Percentiles rank a stretch among this genome's conserved stretches.
Evolutionary conservation across 2,329 filamentous ascomycete genomes (phyloP).

Genomic region (Microdochium trichocladiopsis): DNA sequence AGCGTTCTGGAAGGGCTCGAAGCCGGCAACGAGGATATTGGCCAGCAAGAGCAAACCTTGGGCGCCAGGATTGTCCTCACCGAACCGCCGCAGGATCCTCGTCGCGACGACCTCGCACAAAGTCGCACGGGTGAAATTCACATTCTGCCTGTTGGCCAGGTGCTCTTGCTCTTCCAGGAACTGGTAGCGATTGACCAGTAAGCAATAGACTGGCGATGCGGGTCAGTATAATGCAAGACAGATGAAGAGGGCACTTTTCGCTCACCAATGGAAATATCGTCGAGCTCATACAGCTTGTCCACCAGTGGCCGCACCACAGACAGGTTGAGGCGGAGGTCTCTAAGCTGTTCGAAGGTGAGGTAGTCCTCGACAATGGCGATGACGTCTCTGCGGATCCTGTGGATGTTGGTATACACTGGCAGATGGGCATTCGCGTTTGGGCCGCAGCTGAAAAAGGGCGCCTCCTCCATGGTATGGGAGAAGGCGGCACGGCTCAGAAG

Average conservation of each 20-base stretch:
- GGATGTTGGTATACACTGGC: constrained; percentile 72
- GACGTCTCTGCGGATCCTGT: constrained; percentile 60
- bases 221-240: neutral
- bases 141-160: constrained; percentile 71
- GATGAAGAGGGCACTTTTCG: constrained; percentile 1
- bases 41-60: constrained; percentile 66
- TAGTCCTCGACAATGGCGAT: constrained; percentile 56
- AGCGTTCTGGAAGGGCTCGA: constrained; percentile 80
- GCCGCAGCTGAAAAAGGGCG: constrained; percentile 43
- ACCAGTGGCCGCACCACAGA: constrained; percentile 73
- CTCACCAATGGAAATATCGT: constrained; percentile 71
- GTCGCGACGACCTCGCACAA: constrained; percentile 77
- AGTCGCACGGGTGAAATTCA: constrained; percentile 69
- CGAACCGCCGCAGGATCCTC: constrained; percentile 69
- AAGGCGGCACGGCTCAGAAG: constrained; percentile 27
- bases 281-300: constrained; percentile 72
- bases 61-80: constrained; percentile 67
- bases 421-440: constrained; percentile 54
- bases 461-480: constrained; percentile 27
- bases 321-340: constrained; percentile 75
- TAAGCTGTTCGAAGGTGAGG: constrained; percentile 66
- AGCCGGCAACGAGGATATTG: constrained; percentile 75
- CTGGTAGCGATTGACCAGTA: constrained; percentile 74
- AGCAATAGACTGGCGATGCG: constrained; percentile 58
- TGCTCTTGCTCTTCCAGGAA: constrained; percentile 73